phyloP scores from a whole-genome alignment of 192 early-diverging fungal genomes.

The Coemansia sp. region DNA sequence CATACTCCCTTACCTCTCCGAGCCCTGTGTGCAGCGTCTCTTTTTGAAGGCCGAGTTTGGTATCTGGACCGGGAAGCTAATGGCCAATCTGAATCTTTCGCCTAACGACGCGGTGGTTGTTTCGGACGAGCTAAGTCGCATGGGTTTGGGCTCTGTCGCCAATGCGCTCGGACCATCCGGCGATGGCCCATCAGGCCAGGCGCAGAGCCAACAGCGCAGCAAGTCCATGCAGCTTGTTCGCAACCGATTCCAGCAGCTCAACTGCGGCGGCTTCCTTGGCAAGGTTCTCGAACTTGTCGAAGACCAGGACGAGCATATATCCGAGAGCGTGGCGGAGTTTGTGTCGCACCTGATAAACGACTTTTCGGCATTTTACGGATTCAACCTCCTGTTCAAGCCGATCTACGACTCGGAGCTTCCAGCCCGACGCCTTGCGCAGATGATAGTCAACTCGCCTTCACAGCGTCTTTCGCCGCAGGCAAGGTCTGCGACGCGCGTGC shows the following conservation, averaged over 20 bases:
- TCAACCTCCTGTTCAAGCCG: slow-evolving; percentile 52
- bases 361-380: slow-evolving; percentile 47
- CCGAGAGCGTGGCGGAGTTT: slow-evolving; percentile 45
- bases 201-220: slow-evolving; percentile 39
- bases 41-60: slow-evolving; percentile 53
- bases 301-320: slow-evolving; percentile 32
- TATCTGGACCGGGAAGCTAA: slow-evolving; percentile 51
- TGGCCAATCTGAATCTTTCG: slow-evolving; percentile 40
- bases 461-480: slow-evolving; percentile 48
- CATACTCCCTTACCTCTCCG: slow-evolving; percentile 46
- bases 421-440: slow-evolving; percentile 47
- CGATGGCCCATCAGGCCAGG: slow-evolving; percentile 7
- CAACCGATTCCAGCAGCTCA: slow-evolving; percentile 53
- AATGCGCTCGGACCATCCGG: slow-evolving; percentile 18
- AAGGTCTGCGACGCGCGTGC: slow-evolving; percentile 32
- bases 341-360: slow-evolving; percentile 50
- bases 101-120: slow-evolving; percentile 48
- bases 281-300: slow-evolving; percentile 43
- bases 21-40: slow-evolving; percentile 51
- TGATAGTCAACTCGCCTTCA: slow-evolving; percentile 49
- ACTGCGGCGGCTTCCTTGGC: slow-evolving; percentile 40
- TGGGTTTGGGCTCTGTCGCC: slow-evolving; percentile 45
- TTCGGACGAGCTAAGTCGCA: slow-evolving; percentile 47
- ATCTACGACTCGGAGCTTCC: slow-evolving; percentile 47
- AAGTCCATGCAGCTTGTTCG: slow-evolving; percentile 52